Base-by-base conservation (phyloP, 2,329 filamentous ascomycete species). In the Fusarium guadeloupense region DNA sequence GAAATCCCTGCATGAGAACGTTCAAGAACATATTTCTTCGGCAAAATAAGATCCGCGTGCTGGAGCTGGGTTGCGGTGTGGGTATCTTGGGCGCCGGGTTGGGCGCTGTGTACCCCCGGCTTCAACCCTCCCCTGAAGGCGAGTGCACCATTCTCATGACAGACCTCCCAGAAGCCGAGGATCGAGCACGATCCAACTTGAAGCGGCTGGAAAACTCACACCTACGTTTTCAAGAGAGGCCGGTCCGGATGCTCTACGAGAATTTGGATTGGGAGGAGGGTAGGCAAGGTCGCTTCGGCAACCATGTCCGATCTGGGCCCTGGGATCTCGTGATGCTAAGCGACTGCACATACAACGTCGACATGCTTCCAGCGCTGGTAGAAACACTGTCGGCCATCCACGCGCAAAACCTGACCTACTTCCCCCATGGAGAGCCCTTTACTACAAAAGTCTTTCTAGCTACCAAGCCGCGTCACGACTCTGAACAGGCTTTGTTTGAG, bases 261-360 rank as follows among this genome's bases (percentile, higher is more conserved):
- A 82, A 81, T 37, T 75, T 86, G 10, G 83, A 86, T 71, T 87
- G 85, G 85, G 78, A 84, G 19, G 76, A 83, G 26, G 84, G 81
- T 1, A 71, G 76, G 23, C 56, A 71, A 2, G 83, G 81, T 1
- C 51, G 43, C 0, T 82, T 86, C 57, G 81, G 81, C 0, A 63
- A 74, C 0, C 68, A 76, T 20, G 76, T 76, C 2, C 59, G 64
- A n/a, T 72, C 75, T 1, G 72, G 71, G 3, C 56, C 70, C 3
- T 87, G 83, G 83, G 80, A 86, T 54, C 71, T 86, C 6, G 67
- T 85, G 40, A 75, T 85, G 46, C 74, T 87, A 19, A 85, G 83
- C 68, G 85, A 87, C 70, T 86, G 85, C 77, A 86, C 84, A 0
- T 87, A 87, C 75, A 87, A 87, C 58, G 80, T 79, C 47, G 84